phyloP scores from a whole-genome alignment of 169 alveolate genomes.

The Plasmodium malariae region DNA sequence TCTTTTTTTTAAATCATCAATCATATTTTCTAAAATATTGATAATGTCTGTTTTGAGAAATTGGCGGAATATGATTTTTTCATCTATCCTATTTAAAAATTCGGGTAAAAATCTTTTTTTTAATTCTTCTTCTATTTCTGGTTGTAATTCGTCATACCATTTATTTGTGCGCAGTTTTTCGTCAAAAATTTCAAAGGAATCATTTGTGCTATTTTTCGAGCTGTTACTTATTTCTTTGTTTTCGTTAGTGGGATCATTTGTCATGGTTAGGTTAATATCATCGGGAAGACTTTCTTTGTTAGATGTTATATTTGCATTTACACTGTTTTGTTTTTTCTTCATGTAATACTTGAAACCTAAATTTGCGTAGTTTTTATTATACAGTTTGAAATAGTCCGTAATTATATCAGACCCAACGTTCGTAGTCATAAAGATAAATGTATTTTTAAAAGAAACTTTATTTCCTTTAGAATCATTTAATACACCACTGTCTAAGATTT shows the following conservation, averaged over 20 bases:
- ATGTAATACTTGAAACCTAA: slow-evolving; percentile 62
- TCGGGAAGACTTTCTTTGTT: slow-evolving; percentile 3
- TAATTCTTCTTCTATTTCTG: slow-evolving; percentile 78
- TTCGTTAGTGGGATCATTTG: no score
- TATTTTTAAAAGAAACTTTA: slow-evolving; percentile 89
- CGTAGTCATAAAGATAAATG: slow-evolving; percentile 90
- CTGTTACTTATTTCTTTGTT: no score
- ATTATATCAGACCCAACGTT: slow-evolving; percentile 88
- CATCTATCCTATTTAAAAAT: slow-evolving; percentile 86
- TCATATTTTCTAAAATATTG: slow-evolving; percentile 79
- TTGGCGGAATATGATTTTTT: slow-evolving; percentile 82
- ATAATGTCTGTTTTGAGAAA: slow-evolving; percentile 81
- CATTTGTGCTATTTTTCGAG: background rate
- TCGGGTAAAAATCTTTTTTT: slow-evolving; percentile 83
- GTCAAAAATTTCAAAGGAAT: slow-evolving; percentile 30
- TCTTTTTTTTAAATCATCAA: slow-evolving; percentile 73
- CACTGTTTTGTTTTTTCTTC: background rate
- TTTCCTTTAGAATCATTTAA: slow-evolving; percentile 91
- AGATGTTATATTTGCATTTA: background rate
- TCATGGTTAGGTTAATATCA: background rate
- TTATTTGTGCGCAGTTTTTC: slow-evolving; percentile 61
- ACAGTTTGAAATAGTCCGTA: slow-evolving; percentile 71
- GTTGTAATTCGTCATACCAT: slow-evolving; percentile 76
- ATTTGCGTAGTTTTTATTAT: slow-evolving; percentile 59
- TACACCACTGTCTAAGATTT: slow-evolving; percentile 88